Conservation (phyloP, 2,329 filamentous ascomycete species). For the Fusarium torreyae region DNA sequence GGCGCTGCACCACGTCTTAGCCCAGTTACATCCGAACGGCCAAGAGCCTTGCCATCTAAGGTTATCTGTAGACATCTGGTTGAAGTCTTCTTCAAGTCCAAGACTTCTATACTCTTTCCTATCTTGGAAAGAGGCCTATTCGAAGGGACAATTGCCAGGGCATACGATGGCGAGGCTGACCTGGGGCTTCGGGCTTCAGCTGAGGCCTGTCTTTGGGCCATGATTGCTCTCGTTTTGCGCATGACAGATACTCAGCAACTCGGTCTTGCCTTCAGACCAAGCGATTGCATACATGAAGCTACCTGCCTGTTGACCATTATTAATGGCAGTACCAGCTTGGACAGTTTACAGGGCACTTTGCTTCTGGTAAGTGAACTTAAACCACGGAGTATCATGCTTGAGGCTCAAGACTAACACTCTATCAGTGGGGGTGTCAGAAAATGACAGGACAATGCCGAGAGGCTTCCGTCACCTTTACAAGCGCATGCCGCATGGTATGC, state of each 20-base stretch:
- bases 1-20: constrained; percentile 5
- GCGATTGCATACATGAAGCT: constrained; percentile 18
- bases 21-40: constrained; percentile 12
- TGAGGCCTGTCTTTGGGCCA: constrained; percentile 31
- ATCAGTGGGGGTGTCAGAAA: constrained; percentile 28
- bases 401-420: neutral
- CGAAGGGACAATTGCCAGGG: constrained; percentile 19
- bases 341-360: constrained; percentile 29
- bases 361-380: constrained; percentile 10
- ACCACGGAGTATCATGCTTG: rapidly evolving
- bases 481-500: constrained; percentile 36
- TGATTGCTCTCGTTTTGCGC: constrained; percentile 21
- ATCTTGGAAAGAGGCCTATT: constrained; percentile 29
- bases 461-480: constrained; percentile 24
- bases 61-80: constrained; percentile 9
- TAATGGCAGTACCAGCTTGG: constrained; percentile 29
- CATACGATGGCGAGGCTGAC: constrained; percentile 18
- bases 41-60: constrained; percentile 14
- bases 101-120: constrained; percentile 26
- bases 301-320: constrained; percentile 9
- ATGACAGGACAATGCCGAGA: constrained; percentile 26
- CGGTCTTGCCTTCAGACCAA: constrained; percentile 7
- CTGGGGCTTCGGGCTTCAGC: constrained; percentile 6
- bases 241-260: constrained; percentile 11
- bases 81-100: constrained; percentile 32